Conservation (phyloP, 768 basidiomycete species). For the Dendrothele bispora region DNA sequence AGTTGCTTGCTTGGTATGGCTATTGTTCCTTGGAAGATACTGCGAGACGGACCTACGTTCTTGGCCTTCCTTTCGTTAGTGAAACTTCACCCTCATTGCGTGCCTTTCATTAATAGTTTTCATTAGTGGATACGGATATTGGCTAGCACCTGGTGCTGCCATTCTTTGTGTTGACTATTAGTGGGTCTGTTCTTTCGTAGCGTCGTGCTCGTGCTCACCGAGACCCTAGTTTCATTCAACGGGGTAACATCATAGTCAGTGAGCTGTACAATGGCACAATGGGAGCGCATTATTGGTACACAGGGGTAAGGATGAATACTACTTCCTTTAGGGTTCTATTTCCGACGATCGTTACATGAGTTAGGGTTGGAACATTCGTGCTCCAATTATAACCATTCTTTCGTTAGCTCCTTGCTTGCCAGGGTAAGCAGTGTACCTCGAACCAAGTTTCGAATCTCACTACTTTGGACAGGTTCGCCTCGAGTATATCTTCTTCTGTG, state of each 20-base stretch:
- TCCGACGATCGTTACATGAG: background rate
- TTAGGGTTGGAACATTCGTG: slow-evolving; percentile 12
- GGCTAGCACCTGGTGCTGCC: slow-evolving; percentile 11
- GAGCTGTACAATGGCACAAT: slow-evolving; percentile 8
- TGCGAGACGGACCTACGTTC: slow-evolving; percentile 8
- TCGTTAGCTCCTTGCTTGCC: slow-evolving; percentile 10
- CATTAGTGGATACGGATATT: slow-evolving; percentile 10
- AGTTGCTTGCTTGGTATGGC: slow-evolving; percentile 15
- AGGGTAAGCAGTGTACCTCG: background rate
- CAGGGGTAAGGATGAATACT: background rate
- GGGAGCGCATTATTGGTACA: slow-evolving; percentile 10
- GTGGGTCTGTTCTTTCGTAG: background rate
- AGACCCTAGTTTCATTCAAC: slow-evolving; percentile 4
- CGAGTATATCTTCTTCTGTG: slow-evolving; percentile 3
- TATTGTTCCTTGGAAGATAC: slow-evolving; percentile 16
- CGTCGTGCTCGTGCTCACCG: no score
- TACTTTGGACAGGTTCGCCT: slow-evolving; percentile 3
- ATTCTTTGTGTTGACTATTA: slow-evolving; percentile 12
- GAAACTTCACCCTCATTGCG: no score
- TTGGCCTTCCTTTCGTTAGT: slow-evolving; percentile 11
- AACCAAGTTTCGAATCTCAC: background rate
- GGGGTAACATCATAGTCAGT: slow-evolving; percentile 5
- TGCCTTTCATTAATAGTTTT: background rate
- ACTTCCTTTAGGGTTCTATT: background rate
- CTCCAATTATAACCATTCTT: slow-evolving; percentile 10